These are phyloP conservation scores for Kernera saxatilis DNA, from an alignment of 345 rosid species.

Conservation along the genomic window DNA sequence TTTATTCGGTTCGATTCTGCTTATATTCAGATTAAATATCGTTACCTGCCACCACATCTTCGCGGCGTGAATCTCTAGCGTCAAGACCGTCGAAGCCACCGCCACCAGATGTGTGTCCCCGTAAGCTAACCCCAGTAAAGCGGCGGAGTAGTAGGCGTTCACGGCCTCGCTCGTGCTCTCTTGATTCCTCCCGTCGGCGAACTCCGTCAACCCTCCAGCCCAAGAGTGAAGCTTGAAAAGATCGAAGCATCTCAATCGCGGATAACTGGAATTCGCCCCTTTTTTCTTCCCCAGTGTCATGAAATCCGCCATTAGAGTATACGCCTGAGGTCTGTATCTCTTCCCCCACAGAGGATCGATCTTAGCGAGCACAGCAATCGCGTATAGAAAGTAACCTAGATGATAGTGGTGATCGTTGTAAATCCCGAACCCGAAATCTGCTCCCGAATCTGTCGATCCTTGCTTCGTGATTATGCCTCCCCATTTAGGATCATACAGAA, in stretches of 20 bases:
- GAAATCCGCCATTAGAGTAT: slow-evolving; percentile 74
- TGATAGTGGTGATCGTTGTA: slow-evolving; percentile 85
- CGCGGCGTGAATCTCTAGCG: slow-evolving; percentile 87
- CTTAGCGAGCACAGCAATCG: slow-evolving; percentile 80
- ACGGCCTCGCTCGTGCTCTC: slow-evolving; percentile 95
- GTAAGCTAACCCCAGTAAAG: slow-evolving; percentile 87
- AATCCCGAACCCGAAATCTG: slow-evolving; percentile 81
- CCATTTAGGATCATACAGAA: slow-evolving; percentile 74
- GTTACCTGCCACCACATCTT: slow-evolving; percentile 89
- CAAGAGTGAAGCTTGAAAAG: slow-evolving; percentile 89
- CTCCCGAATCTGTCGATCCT: slow-evolving; percentile 59
- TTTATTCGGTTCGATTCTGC: not conserved
- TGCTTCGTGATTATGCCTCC: slow-evolving; percentile 78
- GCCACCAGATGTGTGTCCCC: slow-evolving; percentile 76
- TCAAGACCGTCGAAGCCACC: slow-evolving; percentile 54
- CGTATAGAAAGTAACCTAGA: slow-evolving; percentile 85
- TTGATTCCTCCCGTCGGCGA: slow-evolving; percentile 79
- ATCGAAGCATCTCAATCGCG: slow-evolving; percentile 85
- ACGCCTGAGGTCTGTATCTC: slow-evolving; percentile 74
- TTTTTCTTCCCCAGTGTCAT: slow-evolving; percentile 53
- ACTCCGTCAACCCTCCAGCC: slow-evolving; percentile 94
- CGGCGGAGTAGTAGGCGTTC: slow-evolving; percentile 85
- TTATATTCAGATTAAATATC: slow-evolving; percentile 1
- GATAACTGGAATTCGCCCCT: slow-evolving; percentile 39
- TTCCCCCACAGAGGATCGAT: slow-evolving; percentile 84